Conservation (phyloP, 2,329 filamentous ascomycete species). For the Onygenales sp. region DNA sequence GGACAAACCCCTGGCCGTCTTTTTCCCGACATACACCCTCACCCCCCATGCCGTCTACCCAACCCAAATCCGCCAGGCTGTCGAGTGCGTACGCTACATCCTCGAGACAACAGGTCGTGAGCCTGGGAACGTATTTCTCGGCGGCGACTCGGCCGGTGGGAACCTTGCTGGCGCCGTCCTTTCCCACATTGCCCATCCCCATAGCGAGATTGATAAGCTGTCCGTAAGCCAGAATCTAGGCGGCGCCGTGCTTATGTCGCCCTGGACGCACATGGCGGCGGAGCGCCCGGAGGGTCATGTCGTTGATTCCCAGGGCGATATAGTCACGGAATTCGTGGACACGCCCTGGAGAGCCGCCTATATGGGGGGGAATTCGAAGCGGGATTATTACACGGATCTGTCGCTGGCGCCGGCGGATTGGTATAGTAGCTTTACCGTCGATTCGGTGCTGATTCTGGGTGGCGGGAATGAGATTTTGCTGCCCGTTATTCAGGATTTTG, state of each 20-base stretch:
- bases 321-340: slow-evolving; percentile 29
- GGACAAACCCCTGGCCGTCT: slow-evolving; percentile 36
- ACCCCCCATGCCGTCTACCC: slow-evolving; percentile 32
- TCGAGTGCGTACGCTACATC: slow-evolving; percentile 30
- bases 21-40: slow-evolving; percentile 47
- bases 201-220: slow-evolving; percentile 39
- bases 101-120: slow-evolving; percentile 21
- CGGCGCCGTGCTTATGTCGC: slow-evolving; percentile 43
- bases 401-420: slow-evolving; percentile 37
- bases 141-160: slow-evolving; percentile 33
- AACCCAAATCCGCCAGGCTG: slow-evolving; percentile 28
- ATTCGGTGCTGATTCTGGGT: slow-evolving; percentile 42
- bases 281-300: slow-evolving; percentile 26
- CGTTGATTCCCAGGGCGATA: slow-evolving; percentile 41
- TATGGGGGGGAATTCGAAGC: slow-evolving; percentile 26
- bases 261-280: slow-evolving; percentile 43
- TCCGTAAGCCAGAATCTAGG: slow-evolving; percentile 27
- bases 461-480: slow-evolving; percentile 47
- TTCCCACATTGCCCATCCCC: slow-evolving; percentile 40
- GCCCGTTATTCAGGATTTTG: slow-evolving; percentile 22
- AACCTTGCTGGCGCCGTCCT: slow-evolving; percentile 27
- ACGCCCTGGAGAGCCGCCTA: slow-evolving; percentile 38
- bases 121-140: slow-evolving; percentile 25
- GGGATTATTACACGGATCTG: slow-evolving; percentile 45
- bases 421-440: slow-evolving; percentile 42